Base-by-base conservation (phyloP, 805 yeast genomes). In the Ogataea dorogensis region DNA sequence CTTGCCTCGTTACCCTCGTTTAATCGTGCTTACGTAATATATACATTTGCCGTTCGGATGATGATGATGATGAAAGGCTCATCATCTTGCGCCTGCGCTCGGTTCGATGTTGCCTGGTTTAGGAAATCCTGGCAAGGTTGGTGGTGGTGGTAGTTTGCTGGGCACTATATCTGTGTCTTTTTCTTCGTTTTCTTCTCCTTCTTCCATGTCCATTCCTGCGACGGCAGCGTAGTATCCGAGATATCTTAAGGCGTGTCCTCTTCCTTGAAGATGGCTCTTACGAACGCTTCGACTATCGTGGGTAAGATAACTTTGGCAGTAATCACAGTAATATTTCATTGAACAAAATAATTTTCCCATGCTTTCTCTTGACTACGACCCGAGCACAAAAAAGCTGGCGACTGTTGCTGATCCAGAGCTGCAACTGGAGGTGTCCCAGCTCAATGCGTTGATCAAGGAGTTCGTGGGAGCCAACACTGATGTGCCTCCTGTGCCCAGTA, bases 261-360 rank as follows among this genome's bases (percentile, higher is more conserved):
- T 77, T 7, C 96, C 96, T 24, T 72, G 65, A 26, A 84, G 58
- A 59, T 87, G 96, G 26, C 87, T 79, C 52, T 82, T 81, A 15
- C 95, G 64, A 36, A 87, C 96, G 63, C 93, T 82, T 50, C 77
- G 67, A n/a, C 93, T 82, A 59, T 86, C 95, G 56, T 87, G 96
- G 1, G 96, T 87, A 40, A 88, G 64, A 50, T 82, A 81, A 13
- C 87, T 77, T 53, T 78, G 78, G 57, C 96, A 87, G 56, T 86
- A 87, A 49, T 83, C 93, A 60, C 96, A 87, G 62, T 81, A 83
- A 58, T 80, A 84, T 45, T 80, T 73, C n/a, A n/a, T 3, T 79
- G 81, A 88, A 81, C 79, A 11, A 25, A 9, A 17, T 11, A n/a
- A 8, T 32, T 10, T 18, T 36, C 8, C 26, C 32, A 33, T 40